Evolutionary conservation across 2,329 filamentous ascomycete genomes (phyloP).

Genomic region (Didymella sp.): DNA sequence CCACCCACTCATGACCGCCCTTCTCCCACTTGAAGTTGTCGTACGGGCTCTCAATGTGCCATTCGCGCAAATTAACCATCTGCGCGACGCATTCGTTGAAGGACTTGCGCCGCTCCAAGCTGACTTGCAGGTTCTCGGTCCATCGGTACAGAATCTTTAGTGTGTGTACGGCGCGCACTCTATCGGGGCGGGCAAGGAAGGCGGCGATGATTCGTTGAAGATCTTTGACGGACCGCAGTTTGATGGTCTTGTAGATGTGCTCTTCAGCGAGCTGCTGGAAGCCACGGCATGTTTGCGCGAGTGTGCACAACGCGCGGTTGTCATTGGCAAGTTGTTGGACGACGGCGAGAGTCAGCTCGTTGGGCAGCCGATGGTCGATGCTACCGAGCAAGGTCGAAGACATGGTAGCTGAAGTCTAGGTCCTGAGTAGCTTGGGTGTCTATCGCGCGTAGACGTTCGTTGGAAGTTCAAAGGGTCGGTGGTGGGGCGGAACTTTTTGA

Average conservation of each 20-base stretch:
- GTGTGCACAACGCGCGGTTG: conserved; percentile 30
- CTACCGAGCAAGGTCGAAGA: conserved; percentile 24
- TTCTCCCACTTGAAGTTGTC: conserved; percentile 45
- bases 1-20: conserved; percentile 40
- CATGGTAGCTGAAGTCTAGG: conserved; percentile 16
- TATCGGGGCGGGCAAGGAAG: conserved; percentile 33
- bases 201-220: conserved; percentile 37
- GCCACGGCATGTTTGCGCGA: conserved; percentile 40
- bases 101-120: conserved; percentile 27
- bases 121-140: conserved; percentile 27
- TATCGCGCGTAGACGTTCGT: neutral
- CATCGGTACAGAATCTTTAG: conserved; percentile 45
- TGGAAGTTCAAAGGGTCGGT: neutral
- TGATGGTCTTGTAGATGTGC: conserved; percentile 42
- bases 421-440: neutral
- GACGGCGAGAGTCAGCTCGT: conserved; percentile 41
- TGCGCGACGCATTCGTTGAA: conserved; percentile 41
- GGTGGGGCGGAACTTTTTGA: neutral
- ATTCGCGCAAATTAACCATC: conserved; percentile 43
- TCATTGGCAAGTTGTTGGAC: conserved; percentile 38
- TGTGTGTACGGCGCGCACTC: conserved; percentile 40
- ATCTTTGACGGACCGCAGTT: conserved; percentile 36
- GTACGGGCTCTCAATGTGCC: conserved; percentile 47
- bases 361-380: conserved; percentile 28
- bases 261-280: conserved; percentile 44